Percentiles rank a stretch among this genome's conserved stretches.
Conservation (phyloP, 1,139 yeast genomes). For the Geotrichum candidum region DNA sequence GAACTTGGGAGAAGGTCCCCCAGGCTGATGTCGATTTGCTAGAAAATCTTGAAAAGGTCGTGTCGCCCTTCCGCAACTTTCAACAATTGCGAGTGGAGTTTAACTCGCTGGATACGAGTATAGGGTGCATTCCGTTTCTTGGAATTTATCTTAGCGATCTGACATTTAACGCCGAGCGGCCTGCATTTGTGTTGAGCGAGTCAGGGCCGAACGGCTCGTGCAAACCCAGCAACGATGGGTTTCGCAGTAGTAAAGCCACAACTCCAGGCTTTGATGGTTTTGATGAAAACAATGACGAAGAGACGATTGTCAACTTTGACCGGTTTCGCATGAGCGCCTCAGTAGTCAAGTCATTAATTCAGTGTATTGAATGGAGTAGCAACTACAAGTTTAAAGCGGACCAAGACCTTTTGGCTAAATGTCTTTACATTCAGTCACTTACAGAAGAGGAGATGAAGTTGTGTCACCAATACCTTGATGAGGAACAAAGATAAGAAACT, state of each 20-base stretch:
- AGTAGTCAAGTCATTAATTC: conserved; percentile 71
- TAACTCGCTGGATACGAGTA: conserved; percentile 51
- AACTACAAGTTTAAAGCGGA: conserved; percentile 48
- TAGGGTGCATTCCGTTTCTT: conserved; percentile 85
- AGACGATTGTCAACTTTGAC: conserved; percentile 62
- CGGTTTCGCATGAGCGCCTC: conserved; percentile 73
- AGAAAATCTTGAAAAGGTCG: conserved; percentile 42
- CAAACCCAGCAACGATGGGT: no score
- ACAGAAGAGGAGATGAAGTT: conserved; percentile 69
- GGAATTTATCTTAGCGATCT: conserved; percentile 82
- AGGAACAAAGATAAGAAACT: neutral
- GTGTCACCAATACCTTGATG: conserved; percentile 28
- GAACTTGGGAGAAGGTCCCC: conserved; percentile 66
- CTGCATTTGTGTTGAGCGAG: conserved; percentile 21
- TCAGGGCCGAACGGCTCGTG: neutral
- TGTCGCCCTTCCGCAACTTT: conserved; percentile 63
- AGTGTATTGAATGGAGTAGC: conserved; percentile 79
- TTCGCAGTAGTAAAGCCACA: conserved; percentile 5
- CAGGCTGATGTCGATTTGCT: conserved; percentile 42
- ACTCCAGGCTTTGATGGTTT: neutral
- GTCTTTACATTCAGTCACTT: conserved; percentile 72
- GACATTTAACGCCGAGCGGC: conserved; percentile 69
- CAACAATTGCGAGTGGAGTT: conserved; percentile 57
- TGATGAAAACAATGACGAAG: neutral
- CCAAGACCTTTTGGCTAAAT: conserved; percentile 67